These are phyloP conservation scores for Arthrobotrys megalospora DNA, from an alignment of 2,329 filamentous ascomycete species.

Conservation along the genomic window DNA sequence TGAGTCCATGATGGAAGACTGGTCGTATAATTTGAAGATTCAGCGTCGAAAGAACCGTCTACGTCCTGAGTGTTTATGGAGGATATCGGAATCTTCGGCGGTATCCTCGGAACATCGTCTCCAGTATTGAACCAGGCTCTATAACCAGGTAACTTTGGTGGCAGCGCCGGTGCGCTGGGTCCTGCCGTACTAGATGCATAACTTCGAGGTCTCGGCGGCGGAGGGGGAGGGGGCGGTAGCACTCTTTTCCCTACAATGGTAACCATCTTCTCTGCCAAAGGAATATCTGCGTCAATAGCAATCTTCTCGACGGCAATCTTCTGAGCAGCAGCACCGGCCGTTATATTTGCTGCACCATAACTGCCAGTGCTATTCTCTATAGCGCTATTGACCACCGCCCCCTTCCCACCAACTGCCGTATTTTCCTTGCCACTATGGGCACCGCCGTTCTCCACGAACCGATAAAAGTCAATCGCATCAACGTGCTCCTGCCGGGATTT, in stretches of 20 bases:
- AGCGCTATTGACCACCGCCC: slow-evolving; percentile 6
- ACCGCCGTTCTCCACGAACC: slow-evolving; percentile 20
- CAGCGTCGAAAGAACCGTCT: neutral
- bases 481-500: slow-evolving; percentile 51
- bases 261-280: slow-evolving; percentile 23
- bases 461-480: slow-evolving; percentile 45
- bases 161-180: slow-evolving; percentile 13
- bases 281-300: slow-evolving; percentile 5
- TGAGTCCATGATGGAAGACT: neutral
- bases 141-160: slow-evolving; percentile 12
- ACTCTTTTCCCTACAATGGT: slow-evolving; percentile 15
- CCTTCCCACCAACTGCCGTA: slow-evolving; percentile 15
- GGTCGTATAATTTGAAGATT: slow-evolving; percentile 16
- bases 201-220: slow-evolving; percentile 5
- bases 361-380: neutral
- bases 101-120: slow-evolving; percentile 11
- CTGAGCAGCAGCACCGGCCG: slow-evolving; percentile 1
- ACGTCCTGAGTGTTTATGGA: neutral
- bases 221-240: slow-evolving; percentile 11
- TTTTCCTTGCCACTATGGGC: slow-evolving; percentile 13
- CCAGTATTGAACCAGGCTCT: slow-evolving; percentile 6
- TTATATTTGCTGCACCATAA: slow-evolving; percentile 24
- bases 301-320: neutral
- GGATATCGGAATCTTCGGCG: slow-evolving; percentile 19
- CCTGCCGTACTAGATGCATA: neutral